Evolutionary conservation across 208 protist species (phyloP).

Genomic region (Chromosphaera perkinsii): DNA sequence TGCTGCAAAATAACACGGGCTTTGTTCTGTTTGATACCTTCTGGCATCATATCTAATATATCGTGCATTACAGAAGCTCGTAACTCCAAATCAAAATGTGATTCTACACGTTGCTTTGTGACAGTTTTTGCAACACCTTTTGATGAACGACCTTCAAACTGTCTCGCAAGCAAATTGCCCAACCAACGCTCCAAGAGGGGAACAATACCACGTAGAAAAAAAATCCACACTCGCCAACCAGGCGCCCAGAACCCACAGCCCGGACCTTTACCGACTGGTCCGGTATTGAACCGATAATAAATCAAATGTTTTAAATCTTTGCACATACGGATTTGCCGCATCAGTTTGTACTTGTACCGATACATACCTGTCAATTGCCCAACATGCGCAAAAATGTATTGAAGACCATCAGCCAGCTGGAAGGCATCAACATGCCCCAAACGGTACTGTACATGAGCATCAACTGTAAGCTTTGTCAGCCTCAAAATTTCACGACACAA

Average conservation of each 20-base stretch:
- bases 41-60: slow-evolving; percentile 99
- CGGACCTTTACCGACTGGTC: slow-evolving; percentile 95
- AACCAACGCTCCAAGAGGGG: slow-evolving; percentile 99
- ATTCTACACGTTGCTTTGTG: slow-evolving; percentile 99
- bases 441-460: slow-evolving; percentile 98
- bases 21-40: slow-evolving; percentile 93
- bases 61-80: slow-evolving; percentile 97
- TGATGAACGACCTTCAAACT: slow-evolving; percentile 96
- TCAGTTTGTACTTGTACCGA: slow-evolving; percentile 99
- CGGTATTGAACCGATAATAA: slow-evolving; percentile 95
- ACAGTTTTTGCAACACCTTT: slow-evolving; percentile 96
- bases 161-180: slow-evolving; percentile 95
- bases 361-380: slow-evolving; percentile 99
- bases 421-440: slow-evolving; percentile 96
- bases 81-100: slow-evolving; percentile 99
- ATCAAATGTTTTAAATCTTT: slow-evolving; percentile 99
- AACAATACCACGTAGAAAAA: slow-evolving; percentile 99
- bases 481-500: slow-evolving; percentile 88
- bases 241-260: slow-evolving; percentile 98
- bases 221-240: slow-evolving; percentile 99
- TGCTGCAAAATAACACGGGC: slow-evolving; percentile 97
- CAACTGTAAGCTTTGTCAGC: slow-evolving; percentile 98
- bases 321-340: slow-evolving; percentile 97
- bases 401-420: slow-evolving; percentile 97
- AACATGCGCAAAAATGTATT: slow-evolving; percentile 99